A percentile compares a stretch with the other conserved stretches of the same genome.
Conservation (phyloP, 1,284 basidiomycete genomes). For the Phylloporus sp. region DNA sequence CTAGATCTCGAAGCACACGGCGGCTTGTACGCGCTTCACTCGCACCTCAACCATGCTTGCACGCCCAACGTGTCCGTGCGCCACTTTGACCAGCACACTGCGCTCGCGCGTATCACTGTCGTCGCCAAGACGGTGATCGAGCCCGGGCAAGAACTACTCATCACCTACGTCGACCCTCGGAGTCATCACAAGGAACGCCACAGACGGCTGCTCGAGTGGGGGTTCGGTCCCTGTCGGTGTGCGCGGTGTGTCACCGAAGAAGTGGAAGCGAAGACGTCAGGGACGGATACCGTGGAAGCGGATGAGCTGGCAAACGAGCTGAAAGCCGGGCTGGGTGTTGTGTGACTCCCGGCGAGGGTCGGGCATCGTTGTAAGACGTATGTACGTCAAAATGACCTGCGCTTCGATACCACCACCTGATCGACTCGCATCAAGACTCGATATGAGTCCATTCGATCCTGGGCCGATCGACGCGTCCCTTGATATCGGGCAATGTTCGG, state of each 20-base stretch:
- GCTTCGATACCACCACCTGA: too few species aligned
- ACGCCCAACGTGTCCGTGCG: constrained; percentile 76
- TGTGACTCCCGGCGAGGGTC: constrained; percentile 36
- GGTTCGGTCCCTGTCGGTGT: constrained; percentile 73
- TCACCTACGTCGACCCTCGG: constrained; percentile 80
- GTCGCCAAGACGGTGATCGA: constrained; percentile 70
- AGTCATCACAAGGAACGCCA: constrained; percentile 58
- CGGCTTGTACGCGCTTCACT: constrained; percentile 85
- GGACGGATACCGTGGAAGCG: constrained; percentile 21
- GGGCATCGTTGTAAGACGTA: background rate
- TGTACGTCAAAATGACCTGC: too few species aligned
- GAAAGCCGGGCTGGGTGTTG: constrained; percentile 53
- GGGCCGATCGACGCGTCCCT: background rate
- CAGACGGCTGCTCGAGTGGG: constrained; percentile 71
- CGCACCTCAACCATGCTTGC: constrained; percentile 88
- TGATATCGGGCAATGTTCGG: background rate
- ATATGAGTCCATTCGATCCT: background rate
- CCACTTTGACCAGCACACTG: constrained; percentile 66
- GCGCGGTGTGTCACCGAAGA: constrained; percentile 62
- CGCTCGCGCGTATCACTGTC: constrained; percentile 70
- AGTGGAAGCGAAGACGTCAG: constrained; percentile 44
- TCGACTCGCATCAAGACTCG: too few species aligned
- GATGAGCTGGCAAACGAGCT: constrained; percentile 52
- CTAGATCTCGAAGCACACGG: constrained; percentile 88
- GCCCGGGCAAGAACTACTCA: constrained; percentile 74